These are phyloP conservation scores for Vickermania spadyakhi DNA, from an alignment of 208 protist genomes.

Conservation along the genomic window DNA sequence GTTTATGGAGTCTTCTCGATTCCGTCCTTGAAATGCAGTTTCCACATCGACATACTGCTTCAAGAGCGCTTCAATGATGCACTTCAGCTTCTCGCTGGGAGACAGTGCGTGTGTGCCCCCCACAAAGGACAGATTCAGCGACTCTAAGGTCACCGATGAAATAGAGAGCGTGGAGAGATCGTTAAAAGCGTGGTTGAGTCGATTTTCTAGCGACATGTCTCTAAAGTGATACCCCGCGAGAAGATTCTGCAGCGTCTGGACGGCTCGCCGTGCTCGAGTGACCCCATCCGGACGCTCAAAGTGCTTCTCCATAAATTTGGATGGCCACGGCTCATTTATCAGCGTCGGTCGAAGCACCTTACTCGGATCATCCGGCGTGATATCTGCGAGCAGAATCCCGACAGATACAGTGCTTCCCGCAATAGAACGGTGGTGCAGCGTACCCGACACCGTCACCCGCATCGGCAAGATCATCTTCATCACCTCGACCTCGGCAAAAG, in stretches of 20 bases:
- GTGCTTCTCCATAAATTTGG: constrained; percentile 29
- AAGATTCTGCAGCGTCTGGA: constrained; percentile 66
- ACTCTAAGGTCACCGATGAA: constrained; percentile 47
- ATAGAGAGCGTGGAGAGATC: constrained; percentile 60
- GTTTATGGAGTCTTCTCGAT: constrained; percentile 64
- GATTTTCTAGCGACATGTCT: constrained; percentile 37
- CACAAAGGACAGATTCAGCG: constrained; percentile 41
- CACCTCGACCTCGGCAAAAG: constrained; percentile 96
- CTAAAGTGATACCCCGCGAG: constrained; percentile 57
- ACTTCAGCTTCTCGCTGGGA: constrained; percentile 50
- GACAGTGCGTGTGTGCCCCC: constrained; percentile 12
- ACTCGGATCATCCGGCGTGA: constrained; percentile 91
- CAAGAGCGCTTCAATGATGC: constrained; percentile 46
- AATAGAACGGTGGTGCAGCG: constrained; percentile 54
- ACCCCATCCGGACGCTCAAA: constrained; percentile 58
- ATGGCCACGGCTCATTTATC: constrained; percentile 56
- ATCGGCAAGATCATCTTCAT: constrained; percentile 99
- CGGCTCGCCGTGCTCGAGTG: constrained; percentile 39
- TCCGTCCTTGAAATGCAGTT: constrained; percentile 43
- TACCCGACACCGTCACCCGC: constrained; percentile 62
- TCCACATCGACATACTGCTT: constrained; percentile 70
- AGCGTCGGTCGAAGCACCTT: constrained; percentile 60
- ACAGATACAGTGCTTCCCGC: constrained; percentile 90
- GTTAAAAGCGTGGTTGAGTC: constrained; percentile 32
- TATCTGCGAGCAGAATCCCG: constrained; percentile 88